phyloP scores from a whole-genome alignment of 2,329 filamentous ascomycete species.

The Drechslera avenae region DNA sequence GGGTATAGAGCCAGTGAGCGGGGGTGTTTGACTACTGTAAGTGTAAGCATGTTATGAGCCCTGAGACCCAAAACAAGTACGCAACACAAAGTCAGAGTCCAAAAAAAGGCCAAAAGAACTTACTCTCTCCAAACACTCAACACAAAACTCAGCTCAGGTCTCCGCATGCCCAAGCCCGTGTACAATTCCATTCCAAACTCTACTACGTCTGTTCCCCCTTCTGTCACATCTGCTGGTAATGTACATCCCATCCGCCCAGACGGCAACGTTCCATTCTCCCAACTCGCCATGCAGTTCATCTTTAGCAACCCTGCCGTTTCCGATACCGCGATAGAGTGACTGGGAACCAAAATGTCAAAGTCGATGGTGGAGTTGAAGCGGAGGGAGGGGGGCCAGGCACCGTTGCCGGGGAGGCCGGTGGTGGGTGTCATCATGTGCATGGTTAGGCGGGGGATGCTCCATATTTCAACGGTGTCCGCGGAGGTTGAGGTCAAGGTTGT shows the following conservation, averaged over 20 bases:
- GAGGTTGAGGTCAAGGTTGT: not conserved
- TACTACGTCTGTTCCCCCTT: not conserved
- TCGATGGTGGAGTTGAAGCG: conserved; percentile 31
- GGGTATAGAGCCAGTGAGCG: not conserved
- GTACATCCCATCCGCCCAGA: not conserved
- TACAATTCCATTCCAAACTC: conserved; percentile 8
- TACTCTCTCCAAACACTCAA: conserved; percentile 6
- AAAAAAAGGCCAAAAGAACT: not conserved
- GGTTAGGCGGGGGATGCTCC: conserved; percentile 27
- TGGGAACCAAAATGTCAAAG: conserved; percentile 26
- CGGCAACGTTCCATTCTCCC: conserved; percentile 20
- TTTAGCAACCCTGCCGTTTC: not conserved
- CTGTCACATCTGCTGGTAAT: not conserved
- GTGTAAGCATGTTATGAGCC: not conserved
- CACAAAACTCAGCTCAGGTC: conserved; percentile 17
- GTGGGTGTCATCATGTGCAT: conserved; percentile 37
- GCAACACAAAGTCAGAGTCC: too few relatives aligned
- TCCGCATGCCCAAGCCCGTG: not conserved
- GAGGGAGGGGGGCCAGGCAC: conserved; percentile 23
- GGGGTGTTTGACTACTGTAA: not conserved
- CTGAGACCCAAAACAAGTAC: not conserved
- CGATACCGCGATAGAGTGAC: not conserved
- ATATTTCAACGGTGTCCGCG: conserved; percentile 12
- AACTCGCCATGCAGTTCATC: conserved; percentile 17
- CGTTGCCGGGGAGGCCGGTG: conserved; percentile 28